Base-by-base conservation (phyloP, 1,139 yeast species). In the Taphrina communis region DNA sequence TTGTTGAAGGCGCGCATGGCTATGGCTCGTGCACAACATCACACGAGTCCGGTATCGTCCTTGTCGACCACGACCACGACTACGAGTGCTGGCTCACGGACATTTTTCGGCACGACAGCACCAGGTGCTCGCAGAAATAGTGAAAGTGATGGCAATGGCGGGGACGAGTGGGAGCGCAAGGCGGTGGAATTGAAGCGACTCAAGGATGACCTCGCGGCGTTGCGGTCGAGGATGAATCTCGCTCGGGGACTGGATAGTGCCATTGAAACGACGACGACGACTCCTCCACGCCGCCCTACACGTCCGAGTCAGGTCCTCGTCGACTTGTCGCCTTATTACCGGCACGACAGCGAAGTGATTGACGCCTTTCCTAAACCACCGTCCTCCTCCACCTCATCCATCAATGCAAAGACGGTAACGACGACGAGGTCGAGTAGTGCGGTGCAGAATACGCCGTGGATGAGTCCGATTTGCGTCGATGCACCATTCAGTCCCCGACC, bases 401-500 rank as follows among this genome's bases (percentile, higher is more conserved):
- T 4, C 31, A 25, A 17, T 17, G 17, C 31, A 25, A 25, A 25
- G 31, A 25, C 31, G 31, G 4, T 25, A 2, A 25, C 31, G 31
- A 25, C 31, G 31, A 25, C 31, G 31, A 25, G 31, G 31, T 25
- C 31, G 31, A 25, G 31, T 25, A 25, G 4, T 25, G 31, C 31
- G 17, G 17, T 17, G 31, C 31, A 25, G 31, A 39, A 39, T 14
- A 9, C 14, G 42, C 14, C 25, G 51, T 35, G 50, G 9, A 21
- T 56, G 36, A 38, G 39, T 38, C 46, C 60, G n/a, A n/a, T 44
- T 14, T n/a, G 36, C 42, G 50, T 17, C 50, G 62, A 58, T 12
- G 44, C 42, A n/a, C 65, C 65, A 2, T 60, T 60, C 56, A 48
- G 56, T 48, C 65, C 65, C 56, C 25, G 65, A 21, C 65, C 65